These are phyloP conservation scores for Panicum virgatum DNA, from an alignment of 202 grass and related monocot species.

Conservation along the genomic window DNA sequence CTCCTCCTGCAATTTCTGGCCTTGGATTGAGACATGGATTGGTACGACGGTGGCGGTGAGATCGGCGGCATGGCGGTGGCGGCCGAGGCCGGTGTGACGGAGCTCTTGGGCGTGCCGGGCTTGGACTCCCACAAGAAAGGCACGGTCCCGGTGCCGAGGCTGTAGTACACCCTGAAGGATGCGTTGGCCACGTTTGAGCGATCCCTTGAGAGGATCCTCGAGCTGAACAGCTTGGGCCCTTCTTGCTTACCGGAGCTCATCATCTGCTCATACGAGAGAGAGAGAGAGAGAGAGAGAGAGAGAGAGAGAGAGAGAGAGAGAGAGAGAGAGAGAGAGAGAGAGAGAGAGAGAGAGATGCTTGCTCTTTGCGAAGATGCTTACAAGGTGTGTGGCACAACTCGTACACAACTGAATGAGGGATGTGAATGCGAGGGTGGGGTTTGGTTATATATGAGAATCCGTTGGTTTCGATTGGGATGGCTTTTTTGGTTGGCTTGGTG, in stretches of 20 bases:
- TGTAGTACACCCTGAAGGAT: slow-evolving; percentile 61
- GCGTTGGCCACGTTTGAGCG: slow-evolving; percentile 26
- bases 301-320: not conserved
- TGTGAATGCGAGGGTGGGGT: slow-evolving; percentile 8
- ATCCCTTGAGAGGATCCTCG: slow-evolving; percentile 45
- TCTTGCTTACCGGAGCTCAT: slow-evolving; percentile 35
- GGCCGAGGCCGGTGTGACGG: not conserved
- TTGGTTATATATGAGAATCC: not conserved
- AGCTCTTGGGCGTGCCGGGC: slow-evolving; percentile 52
- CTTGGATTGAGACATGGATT: not conserved
- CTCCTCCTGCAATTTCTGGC: not conserved
- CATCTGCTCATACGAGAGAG: slow-evolving; percentile 32
- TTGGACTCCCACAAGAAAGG: slow-evolving; percentile 60
- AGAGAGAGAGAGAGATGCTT: too few relatives aligned
- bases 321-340: too few relatives aligned
- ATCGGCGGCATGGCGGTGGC: not conserved
- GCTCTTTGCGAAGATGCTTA: not conserved
- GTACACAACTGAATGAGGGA: slow-evolving; percentile 18
- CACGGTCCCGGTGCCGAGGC: slow-evolving; percentile 49
- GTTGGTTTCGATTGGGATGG: slow-evolving; percentile 1
- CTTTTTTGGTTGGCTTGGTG: slow-evolving; percentile 38
- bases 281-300: too few relatives aligned
- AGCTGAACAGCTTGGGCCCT: slow-evolving; percentile 30
- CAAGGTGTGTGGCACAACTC: too few relatives aligned
- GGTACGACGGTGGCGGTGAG: slow-evolving; percentile 42